Evolutionary conservation across 2,329 filamentous ascomycete genomes (phyloP), one percentile per base, ranked within the genome.

Genomic region (Talaromyces rugulosus): DNA sequence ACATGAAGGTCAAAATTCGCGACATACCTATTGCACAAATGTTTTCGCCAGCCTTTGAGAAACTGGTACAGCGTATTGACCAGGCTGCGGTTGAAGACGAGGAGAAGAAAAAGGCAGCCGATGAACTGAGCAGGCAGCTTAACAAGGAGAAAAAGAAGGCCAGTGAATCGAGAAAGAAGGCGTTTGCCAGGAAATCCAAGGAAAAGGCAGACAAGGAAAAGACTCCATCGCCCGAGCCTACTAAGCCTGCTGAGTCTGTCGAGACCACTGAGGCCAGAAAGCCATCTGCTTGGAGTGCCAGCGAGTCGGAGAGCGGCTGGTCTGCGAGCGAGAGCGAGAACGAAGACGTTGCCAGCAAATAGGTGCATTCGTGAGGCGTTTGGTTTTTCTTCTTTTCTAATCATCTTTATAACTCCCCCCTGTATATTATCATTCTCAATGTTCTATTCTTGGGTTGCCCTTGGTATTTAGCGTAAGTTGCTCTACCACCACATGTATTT

Each of bases 1-100:
- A 86, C 64, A 87, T 89, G 85, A 80, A 83, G 3, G 77, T 88
- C 64, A 82, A 81, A 66, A 79, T 88, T 14, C 80, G 82, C 16
- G 85, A 88, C 63, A 83, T 88, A 47, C 77, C 80, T 27, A 72
- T 83, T 65, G 75, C 87, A 63, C 82, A 87, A 67, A 80, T 81
- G 30, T 85, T 83, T 68, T 82, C 82, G 14, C 83, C 83, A 0
- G 84, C 83, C 9, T 67, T 87, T 58, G 79, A 83, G 62, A 80
- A 80, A 67, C 72, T 87, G 60, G 80, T 85, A 63, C 75, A 77
- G n/a, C 65, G 74, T 36, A 59, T 71, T 50, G 78, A 80, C 58
- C 74, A 76, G 33, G 60, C 66, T 4, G 47, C 69, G 2, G 56
- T 30, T 3, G 71, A 73, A 47, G 69, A 72, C 44, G 67, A 76